Conservation (phyloP, 129 eudicot species). For the Tagetes erecta region DNA sequence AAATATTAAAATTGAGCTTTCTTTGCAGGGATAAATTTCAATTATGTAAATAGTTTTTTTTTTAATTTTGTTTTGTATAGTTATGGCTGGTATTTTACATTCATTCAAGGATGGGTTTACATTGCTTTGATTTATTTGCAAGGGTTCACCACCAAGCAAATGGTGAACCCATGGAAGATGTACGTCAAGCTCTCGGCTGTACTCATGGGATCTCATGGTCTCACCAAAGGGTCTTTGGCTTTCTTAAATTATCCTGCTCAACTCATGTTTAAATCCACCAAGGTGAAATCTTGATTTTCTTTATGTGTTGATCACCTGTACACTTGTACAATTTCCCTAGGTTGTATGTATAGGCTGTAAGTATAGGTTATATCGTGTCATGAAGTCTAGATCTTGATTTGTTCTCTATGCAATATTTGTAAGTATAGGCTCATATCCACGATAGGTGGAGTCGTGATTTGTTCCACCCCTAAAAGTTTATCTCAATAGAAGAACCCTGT, state of each 20-base stretch:
- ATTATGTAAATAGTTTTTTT: slow-evolving; percentile 1
- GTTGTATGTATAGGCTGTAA: not conserved
- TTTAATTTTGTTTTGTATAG: slow-evolving; percentile 35
- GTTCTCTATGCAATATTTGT: not conserved
- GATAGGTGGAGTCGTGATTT: no score
- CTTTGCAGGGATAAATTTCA: not conserved
- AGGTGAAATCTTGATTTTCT: slow-evolving; percentile 44
- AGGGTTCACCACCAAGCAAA: slow-evolving; percentile 88
- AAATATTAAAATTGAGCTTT: not conserved
- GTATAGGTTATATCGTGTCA: not conserved
- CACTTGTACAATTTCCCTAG: not conserved
- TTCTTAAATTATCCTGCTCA: slow-evolving; percentile 88
- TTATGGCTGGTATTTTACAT: slow-evolving; percentile 90
- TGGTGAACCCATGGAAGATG: slow-evolving; percentile 97
- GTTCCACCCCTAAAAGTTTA: not conserved
- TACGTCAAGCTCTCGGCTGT: slow-evolving; percentile 87
- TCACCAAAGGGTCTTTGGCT: slow-evolving; percentile 90
- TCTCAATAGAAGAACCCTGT: not conserved
- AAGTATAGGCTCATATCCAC: no score
- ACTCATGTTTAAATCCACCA: slow-evolving; percentile 94
- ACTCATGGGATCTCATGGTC: slow-evolving; percentile 93
- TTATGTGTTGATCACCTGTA: not conserved
- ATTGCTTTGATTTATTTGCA: slow-evolving; percentile 64
- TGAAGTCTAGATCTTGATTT: slow-evolving; percentile 6
- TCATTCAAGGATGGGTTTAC: slow-evolving; percentile 89